These are phyloP conservation scores for Iberis pinnata DNA, from an alignment of 345 rosid species.

Conservation along the genomic window DNA sequence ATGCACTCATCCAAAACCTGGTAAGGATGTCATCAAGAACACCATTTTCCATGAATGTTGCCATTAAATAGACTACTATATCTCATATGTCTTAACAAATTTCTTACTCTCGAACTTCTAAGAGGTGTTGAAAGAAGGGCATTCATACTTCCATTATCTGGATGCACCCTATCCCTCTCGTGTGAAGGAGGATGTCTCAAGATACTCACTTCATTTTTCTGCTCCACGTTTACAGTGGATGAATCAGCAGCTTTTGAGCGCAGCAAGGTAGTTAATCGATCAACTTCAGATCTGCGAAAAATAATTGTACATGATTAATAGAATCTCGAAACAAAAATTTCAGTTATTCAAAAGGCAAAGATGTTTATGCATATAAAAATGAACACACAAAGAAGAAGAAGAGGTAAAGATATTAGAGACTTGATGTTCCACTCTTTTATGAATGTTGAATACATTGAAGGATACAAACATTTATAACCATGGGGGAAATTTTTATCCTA, in stretches of 20 bases:
- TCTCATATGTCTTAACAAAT: neutral
- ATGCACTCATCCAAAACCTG: constrained; percentile 68
- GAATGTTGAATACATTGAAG: neutral
- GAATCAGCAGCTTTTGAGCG: constrained; percentile 49
- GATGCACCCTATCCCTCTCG: constrained; percentile 32
- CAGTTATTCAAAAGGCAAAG: neutral
- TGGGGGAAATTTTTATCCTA: neutral
- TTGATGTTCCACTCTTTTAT: no score
- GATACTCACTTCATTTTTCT: constrained; percentile 36
- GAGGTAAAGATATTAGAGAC: no score
- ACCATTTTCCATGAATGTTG: constrained; percentile 1
- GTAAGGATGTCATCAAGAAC: constrained; percentile 10
- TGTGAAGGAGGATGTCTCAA: constrained; percentile 25
- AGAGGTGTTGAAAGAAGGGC: constrained; percentile 38
- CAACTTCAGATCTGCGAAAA: constrained; percentile 69
- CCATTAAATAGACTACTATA: neutral
- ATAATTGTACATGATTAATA: constrained; percentile 3
- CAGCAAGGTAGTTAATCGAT: constrained; percentile 63
- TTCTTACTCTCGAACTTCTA: constrained; percentile 43
- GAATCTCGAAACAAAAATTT: neutral
- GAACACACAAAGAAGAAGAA: neutral
- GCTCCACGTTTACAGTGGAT: constrained; percentile 37
- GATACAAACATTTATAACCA: neutral
- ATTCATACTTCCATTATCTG: constrained; percentile 36
- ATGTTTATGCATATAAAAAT: neutral